phyloP scores from a whole-genome alignment of 2,329 filamentous ascomycete species.

The Neurospora sp. region DNA sequence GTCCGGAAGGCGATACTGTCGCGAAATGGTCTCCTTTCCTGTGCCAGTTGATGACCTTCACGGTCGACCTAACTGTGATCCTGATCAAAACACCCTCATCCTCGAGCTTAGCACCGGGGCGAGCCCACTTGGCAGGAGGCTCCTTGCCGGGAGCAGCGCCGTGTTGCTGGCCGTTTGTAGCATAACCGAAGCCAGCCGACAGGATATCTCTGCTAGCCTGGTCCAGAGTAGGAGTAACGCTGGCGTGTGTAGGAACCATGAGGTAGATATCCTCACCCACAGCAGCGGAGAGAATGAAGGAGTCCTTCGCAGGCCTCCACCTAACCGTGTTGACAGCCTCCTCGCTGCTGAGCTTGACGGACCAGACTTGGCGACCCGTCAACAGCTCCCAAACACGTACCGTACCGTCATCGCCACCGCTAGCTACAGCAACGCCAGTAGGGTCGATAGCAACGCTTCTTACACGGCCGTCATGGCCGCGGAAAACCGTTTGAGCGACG shows the following conservation, averaged over 20 bases:
- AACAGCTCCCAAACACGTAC: conserved; percentile 83
- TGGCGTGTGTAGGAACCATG: conserved; percentile 56
- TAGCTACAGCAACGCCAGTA: conserved; percentile 52
- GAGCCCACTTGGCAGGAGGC: conserved; percentile 71
- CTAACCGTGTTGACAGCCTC: conserved; percentile 75
- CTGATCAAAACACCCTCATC: conserved; percentile 72
- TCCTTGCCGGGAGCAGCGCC: conserved; percentile 57
- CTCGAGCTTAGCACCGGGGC: conserved; percentile 64
- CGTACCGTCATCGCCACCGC: conserved; percentile 88
- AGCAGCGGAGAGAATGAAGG: conserved; percentile 72
- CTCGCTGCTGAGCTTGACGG: conserved; percentile 65
- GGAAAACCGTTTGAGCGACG: conserved; percentile 75
- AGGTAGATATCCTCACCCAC: conserved; percentile 80
- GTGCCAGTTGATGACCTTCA: conserved; percentile 92
- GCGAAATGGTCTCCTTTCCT: conserved; percentile 88
- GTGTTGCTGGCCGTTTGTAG: conserved; percentile 50
- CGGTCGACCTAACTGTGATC: conserved; percentile 65
- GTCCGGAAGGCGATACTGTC: conserved; percentile 75
- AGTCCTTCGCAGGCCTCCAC: conserved; percentile 80
- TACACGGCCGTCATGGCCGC: conserved; percentile 81
- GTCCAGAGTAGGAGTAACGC: conserved; percentile 61
- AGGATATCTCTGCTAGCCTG: conserved; percentile 65
- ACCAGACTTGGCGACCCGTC: conserved; percentile 83
- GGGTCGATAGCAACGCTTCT: conserved; percentile 79
- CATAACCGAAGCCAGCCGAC: conserved; percentile 88